phyloP scores from a whole-genome alignment of 208 protist species.

The Leishmania turanica region DNA sequence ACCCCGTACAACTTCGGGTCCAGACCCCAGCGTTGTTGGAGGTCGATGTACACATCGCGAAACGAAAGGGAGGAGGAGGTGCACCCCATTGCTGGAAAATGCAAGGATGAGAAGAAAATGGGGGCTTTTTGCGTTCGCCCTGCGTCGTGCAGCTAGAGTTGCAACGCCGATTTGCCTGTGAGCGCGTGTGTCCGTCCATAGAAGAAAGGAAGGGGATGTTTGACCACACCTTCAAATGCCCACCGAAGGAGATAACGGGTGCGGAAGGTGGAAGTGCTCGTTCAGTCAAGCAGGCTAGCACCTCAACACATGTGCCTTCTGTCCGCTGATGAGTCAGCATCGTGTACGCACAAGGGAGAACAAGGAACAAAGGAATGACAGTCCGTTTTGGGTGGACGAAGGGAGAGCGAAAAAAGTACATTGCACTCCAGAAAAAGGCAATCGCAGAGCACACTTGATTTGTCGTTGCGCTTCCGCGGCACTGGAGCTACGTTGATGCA shows the following conservation, averaged over 20 bases:
- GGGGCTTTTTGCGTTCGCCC: not conserved
- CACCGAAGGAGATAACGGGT: not conserved
- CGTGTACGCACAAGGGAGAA: not conserved
- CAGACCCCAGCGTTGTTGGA: slow-evolving; percentile 24
- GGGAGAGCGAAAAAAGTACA: not conserved
- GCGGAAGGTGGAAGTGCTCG: not conserved
- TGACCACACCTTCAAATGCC: not conserved
- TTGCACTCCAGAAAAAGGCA: not conserved
- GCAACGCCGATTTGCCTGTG: not conserved
- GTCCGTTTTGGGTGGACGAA: not conserved
- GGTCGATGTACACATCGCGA: slow-evolving; percentile 22
- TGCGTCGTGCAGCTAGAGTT: not conserved
- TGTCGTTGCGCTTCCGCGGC: not conserved
- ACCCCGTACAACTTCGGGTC: slow-evolving; percentile 7
- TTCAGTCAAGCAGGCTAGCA: not conserved
- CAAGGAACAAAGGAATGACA: not conserved
- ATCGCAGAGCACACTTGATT: not conserved
- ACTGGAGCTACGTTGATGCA: not conserved
- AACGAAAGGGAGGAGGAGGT: slow-evolving; percentile 25
- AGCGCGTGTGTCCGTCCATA: not conserved
- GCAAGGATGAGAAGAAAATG: not conserved
- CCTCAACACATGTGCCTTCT: not conserved
- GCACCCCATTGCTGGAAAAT: slow-evolving; percentile 21
- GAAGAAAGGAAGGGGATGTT: not conserved
- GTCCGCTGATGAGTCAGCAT: not conserved